Evolutionary conservation across 2,329 filamentous ascomycete genomes (phyloP).

Genomic region (Fusarium sp.): DNA sequence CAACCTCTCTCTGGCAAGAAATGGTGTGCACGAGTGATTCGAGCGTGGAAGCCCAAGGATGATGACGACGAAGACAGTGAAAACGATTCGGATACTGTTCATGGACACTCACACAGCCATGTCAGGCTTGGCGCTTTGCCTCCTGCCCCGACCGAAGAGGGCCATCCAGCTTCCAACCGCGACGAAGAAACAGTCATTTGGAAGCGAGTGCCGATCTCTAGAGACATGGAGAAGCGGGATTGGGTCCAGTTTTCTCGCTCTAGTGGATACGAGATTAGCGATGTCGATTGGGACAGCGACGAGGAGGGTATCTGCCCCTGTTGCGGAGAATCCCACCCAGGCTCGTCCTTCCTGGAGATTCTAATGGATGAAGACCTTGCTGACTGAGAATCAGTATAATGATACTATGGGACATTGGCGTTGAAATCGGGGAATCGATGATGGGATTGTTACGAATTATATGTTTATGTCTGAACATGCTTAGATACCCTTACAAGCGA

Average conservation of each 20-base stretch:
- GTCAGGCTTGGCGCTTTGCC: constrained; percentile 48
- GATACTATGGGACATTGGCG: constrained; percentile 16
- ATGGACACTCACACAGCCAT: constrained; percentile 39
- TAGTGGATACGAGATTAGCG: constrained; percentile 49
- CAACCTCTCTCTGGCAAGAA: constrained; percentile 50
- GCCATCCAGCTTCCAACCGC: constrained; percentile 52
- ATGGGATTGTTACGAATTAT: constrained; percentile 22
- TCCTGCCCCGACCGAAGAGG: constrained; percentile 53
- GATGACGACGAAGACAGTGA: constrained; percentile 37
- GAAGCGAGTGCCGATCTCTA: constrained; percentile 57
- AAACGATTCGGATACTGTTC: constrained; percentile 38
- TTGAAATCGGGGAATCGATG: constrained; percentile 12
- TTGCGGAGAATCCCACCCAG: constrained; percentile 51
- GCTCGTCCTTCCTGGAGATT: constrained; percentile 46
- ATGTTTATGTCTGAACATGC: constrained; percentile 34
- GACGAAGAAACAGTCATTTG: constrained; percentile 58
- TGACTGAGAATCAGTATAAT: constrained; percentile 38
- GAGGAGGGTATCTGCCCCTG: constrained; percentile 51
- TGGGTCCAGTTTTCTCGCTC: constrained; percentile 58
- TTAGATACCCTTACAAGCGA: constrained; percentile 41
- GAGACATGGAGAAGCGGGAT: constrained; percentile 51
- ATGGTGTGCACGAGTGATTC: constrained; percentile 56
- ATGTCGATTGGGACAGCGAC: constrained; percentile 45
- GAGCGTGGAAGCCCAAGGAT: constrained; percentile 51
- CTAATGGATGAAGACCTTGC: constrained; percentile 41